Evolutionary conservation across 257 asterid genomes (phyloP).

Genomic region (Solanum chiquidenum): DNA sequence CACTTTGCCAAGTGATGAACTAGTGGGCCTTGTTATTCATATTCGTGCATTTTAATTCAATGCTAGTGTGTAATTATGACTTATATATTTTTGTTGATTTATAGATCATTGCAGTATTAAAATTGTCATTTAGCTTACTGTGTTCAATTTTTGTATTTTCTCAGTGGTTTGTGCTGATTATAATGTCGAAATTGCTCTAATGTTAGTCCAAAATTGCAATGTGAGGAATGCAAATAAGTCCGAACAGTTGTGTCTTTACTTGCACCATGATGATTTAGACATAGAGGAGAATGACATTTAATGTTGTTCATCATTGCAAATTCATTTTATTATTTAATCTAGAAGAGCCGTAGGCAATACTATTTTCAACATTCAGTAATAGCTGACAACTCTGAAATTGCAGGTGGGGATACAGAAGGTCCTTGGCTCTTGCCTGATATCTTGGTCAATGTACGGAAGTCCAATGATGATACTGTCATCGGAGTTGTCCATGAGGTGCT

Average conservation of each 20-base stretch:
- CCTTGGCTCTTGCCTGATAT: constrained; percentile 80
- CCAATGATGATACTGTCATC: constrained; percentile 48
- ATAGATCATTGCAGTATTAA: not conserved
- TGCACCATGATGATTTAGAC: not conserved
- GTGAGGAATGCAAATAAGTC: not conserved
- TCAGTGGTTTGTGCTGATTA: not conserved
- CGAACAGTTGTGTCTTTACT: not conserved
- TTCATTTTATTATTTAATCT: not conserved
- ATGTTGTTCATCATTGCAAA: not conserved
- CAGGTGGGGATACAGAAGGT: constrained; percentile 82
- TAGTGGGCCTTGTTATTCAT: not conserved
- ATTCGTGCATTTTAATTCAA: not conserved
- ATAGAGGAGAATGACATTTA: not conserved
- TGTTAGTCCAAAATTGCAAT: not conserved
- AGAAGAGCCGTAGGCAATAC: not conserved
- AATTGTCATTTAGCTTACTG: not conserved
- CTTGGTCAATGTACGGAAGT: constrained; percentile 61
- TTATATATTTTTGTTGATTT: not conserved
- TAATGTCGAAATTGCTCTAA: not conserved
- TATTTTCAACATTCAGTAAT: not conserved
- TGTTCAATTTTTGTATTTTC: not conserved
- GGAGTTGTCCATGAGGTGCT: constrained; percentile 80
- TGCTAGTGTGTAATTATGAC: not conserved
- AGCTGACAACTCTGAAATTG: not conserved
- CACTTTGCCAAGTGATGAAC: not conserved